These are phyloP conservation scores for Saccharomyces hybrid DNA, from an alignment of 1,139 yeast genomes.

Conservation along the genomic window DNA sequence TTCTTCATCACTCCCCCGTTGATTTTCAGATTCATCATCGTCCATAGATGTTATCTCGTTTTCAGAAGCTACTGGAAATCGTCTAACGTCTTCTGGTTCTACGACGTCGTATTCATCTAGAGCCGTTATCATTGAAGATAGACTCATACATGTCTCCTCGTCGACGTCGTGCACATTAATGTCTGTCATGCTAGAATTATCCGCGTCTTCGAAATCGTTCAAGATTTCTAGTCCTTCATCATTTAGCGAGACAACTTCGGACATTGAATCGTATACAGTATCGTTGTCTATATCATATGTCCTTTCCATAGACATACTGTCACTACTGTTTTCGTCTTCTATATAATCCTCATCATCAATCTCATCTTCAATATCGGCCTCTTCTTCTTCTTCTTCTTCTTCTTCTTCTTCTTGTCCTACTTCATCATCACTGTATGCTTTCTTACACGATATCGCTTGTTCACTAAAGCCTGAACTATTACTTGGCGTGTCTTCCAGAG, in stretches of 20 bases:
- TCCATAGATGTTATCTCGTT: not conserved
- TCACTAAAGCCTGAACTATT: not conserved
- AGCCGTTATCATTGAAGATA: conserved; percentile 18
- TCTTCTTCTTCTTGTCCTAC: too few relatives aligned
- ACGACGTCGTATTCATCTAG: conserved; percentile 24
- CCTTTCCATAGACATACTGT: not conserved
- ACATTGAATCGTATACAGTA: conserved; percentile 2
- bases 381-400: not conserved
- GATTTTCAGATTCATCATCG: conserved; percentile 6
- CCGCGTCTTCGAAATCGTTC: not conserved
- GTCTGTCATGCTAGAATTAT: not conserved
- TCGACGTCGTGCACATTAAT: not conserved
- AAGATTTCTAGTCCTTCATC: conserved; percentile 4
- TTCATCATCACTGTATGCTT: not conserved
- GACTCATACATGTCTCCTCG: conserved; percentile 3
- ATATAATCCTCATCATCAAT: conserved; percentile 3
- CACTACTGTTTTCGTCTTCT: conserved; percentile 4
- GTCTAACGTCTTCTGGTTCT: conserved; percentile 4
- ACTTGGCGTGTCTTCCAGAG: not conserved
- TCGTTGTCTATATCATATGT: conserved; percentile 4
- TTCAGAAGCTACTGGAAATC: not conserved
- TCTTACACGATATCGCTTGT: not conserved
- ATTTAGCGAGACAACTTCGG: conserved; percentile 4
- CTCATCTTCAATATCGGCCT: conserved; percentile 7
- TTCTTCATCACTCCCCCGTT: conserved; percentile 6